A percentile compares a stretch with the other conserved stretches of the same genome.
Evolutionary conservation across 176 grass and related monocot genomes (phyloP).

Genomic region (Phoenix dactylifera): DNA sequence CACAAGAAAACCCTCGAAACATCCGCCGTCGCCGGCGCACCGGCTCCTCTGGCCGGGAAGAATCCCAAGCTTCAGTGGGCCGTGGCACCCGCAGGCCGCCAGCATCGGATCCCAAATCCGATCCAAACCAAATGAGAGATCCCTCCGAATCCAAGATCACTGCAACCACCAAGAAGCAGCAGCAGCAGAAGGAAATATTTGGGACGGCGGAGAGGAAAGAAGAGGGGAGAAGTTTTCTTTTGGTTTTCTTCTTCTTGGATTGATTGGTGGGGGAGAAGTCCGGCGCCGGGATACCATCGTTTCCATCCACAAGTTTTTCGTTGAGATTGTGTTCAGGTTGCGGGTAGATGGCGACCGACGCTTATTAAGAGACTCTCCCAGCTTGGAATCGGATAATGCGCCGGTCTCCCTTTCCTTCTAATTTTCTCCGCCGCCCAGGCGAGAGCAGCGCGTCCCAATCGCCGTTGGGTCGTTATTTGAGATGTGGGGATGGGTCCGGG

Average conservation of each 20-base stretch:
- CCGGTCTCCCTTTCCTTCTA: background rate
- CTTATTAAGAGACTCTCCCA: no score
- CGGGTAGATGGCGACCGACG: background rate
- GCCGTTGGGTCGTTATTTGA: no score
- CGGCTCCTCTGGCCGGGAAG: conserved; percentile 16
- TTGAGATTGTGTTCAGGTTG: background rate
- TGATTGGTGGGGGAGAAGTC: background rate
- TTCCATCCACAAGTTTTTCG: background rate
- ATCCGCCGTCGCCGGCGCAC: conserved; percentile 11
- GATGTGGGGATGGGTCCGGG: no score
- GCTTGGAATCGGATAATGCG: background rate
- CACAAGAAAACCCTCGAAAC: background rate
- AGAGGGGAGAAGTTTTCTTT: background rate
- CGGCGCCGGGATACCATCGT: background rate
- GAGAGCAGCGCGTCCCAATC: no score
- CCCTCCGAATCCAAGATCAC: background rate
- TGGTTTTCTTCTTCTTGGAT: background rate
- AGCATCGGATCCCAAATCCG: conserved; percentile 36
- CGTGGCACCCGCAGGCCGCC: conserved; percentile 34
- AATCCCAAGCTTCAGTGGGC: conserved; percentile 29
- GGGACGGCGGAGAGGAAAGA: no score
- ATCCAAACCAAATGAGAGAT: no score
- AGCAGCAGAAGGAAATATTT: no score
- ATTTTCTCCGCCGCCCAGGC: no score
- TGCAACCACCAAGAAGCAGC: background rate